Base-by-base conservation (phyloP, 805 yeast species). In the Yarrowia porcina region DNA sequence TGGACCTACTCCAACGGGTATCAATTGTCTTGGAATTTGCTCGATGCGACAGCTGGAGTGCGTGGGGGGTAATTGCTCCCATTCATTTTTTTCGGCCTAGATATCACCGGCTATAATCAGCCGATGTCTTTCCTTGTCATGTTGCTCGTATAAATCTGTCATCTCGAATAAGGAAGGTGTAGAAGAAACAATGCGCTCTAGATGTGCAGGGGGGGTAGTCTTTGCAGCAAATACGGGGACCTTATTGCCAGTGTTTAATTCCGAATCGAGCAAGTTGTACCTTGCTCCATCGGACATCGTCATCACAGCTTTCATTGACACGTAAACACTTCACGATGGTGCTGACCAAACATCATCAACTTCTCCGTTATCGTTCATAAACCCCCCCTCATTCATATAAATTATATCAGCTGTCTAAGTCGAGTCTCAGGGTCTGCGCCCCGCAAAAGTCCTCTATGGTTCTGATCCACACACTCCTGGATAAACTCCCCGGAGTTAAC, bases 401-500 rank as follows among this genome's bases (percentile, higher is more conserved):
- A 52, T 52, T 52, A 52, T 36, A 52, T 36, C 36, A 52, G 25
- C 33, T 52, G 59, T 12, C 59, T n/a, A 35, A 52, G 59, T 23
- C 59, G 59, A 20, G 59, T 25, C 25, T 52, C 59, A 10, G 59
- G 59, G 44, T 52, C 35, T 17, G 59, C 59, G 15, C 59, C 59
- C 17, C 59, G 36, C 33, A 52, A 39, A 4, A 52, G 44, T 9
- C 59, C 59, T 25, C 59, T 32, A 18, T 52, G 59, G 21, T 52
- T 52, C 20, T 56, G 61, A 18, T 56, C 61, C 61, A 56, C 10
- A 15, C 61, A 56, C 39, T 41, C 61, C 42, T 56, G 49, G n/a
- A 80, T 66, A 64, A 80, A 81, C 33, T 72, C 67, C 15, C 71
- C 68, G 0, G 88, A 80, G 64, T 79, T 83, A 39, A 80, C 69